Evolutionary conservation across 805 yeast species (phyloP).

Genomic region (Candida coquimbonensis): DNA sequence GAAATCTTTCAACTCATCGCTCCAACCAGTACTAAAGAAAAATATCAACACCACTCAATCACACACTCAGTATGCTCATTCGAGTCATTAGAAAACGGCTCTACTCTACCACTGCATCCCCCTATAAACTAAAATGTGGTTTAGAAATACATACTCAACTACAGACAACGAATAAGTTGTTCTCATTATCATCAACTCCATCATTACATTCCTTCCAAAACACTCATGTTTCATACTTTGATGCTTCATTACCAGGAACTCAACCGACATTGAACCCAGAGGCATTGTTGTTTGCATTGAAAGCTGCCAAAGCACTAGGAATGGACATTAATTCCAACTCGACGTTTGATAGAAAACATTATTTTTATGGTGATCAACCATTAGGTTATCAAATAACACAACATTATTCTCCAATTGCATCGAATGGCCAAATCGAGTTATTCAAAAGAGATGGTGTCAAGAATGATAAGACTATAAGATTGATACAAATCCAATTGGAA

Average conservation of each 20-base stretch:
- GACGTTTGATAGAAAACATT: conserved; percentile 88
- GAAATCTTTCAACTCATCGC: too few relatives aligned
- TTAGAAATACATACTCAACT: conserved; percentile 91
- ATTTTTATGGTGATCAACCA: conserved; percentile 95
- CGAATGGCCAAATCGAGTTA: conserved; percentile 51
- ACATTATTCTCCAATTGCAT: conserved; percentile 72
- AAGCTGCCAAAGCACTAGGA: conserved; percentile 64
- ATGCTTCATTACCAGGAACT: conserved; percentile 86
- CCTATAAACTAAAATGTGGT: conserved; percentile 62
- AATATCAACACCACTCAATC: not conserved
- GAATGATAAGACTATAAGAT: conserved; percentile 41
- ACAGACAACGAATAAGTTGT: conserved; percentile 65
- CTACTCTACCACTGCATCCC: not conserved
- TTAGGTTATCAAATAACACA: conserved; percentile 95
- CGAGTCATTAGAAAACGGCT: not conserved
- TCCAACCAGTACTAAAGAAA: not conserved
- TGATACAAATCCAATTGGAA: conserved; percentile 83
- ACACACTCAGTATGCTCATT: not conserved
- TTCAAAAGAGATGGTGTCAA: conserved; percentile 47
- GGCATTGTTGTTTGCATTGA: conserved; percentile 62
- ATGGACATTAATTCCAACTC: conserved; percentile 50
- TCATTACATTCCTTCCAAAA: conserved; percentile 55
- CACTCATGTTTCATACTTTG: conserved; percentile 66
- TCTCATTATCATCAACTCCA: conserved; percentile 51
- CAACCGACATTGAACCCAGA: conserved; percentile 77